Conservation (phyloP, 148 eudicot species). For the Tetragonia tetragonoides region DNA sequence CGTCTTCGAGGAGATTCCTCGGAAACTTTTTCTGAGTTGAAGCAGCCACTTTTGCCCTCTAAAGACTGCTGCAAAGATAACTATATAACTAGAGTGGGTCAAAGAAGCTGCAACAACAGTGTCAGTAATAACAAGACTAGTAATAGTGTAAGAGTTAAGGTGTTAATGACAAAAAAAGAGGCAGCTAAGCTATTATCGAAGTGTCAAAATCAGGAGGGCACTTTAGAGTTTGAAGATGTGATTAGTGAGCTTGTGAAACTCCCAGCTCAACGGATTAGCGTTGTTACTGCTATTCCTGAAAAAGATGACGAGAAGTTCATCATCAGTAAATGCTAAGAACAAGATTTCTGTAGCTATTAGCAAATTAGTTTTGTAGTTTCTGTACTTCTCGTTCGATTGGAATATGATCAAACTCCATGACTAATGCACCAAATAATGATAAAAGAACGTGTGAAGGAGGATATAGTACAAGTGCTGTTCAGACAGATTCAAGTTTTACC, state of each 20-base stretch:
- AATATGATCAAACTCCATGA: too few relatives aligned
- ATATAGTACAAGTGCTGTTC: too few relatives aligned
- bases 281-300: slow-evolving; percentile 8
- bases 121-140: not conserved
- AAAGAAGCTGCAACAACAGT: too few relatives aligned
- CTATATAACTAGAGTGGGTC: too few relatives aligned
- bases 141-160: slow-evolving; percentile 31
- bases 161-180: slow-evolving; percentile 54
- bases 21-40: not conserved
- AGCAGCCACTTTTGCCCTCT: slow-evolving; percentile 9
- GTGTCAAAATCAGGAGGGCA: slow-evolving; percentile 39
- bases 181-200: slow-evolving; percentile 40
- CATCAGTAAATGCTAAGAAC: too few relatives aligned
- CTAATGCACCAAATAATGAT: too few relatives aligned
- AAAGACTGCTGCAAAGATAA: not conserved
- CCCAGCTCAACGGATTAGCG: slow-evolving; percentile 35
- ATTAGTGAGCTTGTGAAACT: slow-evolving; percentile 36
- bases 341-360: too few relatives aligned
- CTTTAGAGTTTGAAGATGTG: slow-evolving; percentile 46
- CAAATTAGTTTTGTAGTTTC: too few relatives aligned
- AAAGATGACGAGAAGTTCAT: too few relatives aligned
- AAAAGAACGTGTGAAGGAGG: too few relatives aligned
- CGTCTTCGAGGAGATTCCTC: not conserved
- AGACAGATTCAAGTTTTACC: too few relatives aligned
- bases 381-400: too few relatives aligned